phyloP scores from a whole-genome alignment of 2,329 filamentous ascomycete species.

The Hypoxylon sp. region DNA sequence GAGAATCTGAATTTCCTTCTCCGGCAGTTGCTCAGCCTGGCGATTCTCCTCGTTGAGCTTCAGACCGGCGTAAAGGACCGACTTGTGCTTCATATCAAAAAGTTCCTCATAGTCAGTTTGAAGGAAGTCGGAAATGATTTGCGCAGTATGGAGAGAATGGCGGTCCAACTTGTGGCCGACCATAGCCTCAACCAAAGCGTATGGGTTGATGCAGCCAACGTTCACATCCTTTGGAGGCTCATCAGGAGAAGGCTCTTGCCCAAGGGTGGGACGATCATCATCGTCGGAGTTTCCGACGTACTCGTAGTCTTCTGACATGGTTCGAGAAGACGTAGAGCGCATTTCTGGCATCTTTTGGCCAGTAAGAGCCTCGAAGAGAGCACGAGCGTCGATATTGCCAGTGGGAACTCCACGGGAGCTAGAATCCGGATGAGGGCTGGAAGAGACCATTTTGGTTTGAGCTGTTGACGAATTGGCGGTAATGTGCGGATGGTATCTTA shows the following conservation, averaged over 20 bases:
- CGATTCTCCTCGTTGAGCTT: conserved; percentile 58
- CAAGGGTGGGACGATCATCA: conserved; percentile 41
- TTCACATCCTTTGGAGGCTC: conserved; percentile 57
- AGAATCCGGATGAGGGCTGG: conserved; percentile 37
- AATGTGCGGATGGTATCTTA: conserved; percentile 12
- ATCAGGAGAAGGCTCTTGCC: conserved; percentile 54
- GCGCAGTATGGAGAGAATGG: conserved; percentile 53
- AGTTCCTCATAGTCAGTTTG: conserved; percentile 65
- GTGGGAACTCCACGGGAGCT: conserved; percentile 29
- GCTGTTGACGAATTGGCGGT: background rate
- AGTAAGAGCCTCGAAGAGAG: conserved; percentile 58
- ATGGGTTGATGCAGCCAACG: conserved; percentile 62
- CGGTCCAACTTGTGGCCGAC: conserved; percentile 60
- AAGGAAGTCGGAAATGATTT: conserved; percentile 59
- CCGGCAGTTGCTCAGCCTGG: conserved; percentile 56
- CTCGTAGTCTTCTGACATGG: conserved; percentile 55
- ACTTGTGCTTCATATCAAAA: conserved; percentile 62
- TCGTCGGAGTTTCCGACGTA: conserved; percentile 53
- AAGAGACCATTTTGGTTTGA: conserved; percentile 47
- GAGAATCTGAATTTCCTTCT: conserved; percentile 60
- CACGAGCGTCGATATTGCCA: conserved; percentile 55
- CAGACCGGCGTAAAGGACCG: conserved; percentile 60
- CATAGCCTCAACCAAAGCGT: conserved; percentile 61
- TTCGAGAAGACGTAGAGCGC: conserved; percentile 46
- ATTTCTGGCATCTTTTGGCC: conserved; percentile 53